Base-by-base conservation (phyloP, 495 filamentous ascomycete genomes). In the Opeltia flavorubescens region DNA sequence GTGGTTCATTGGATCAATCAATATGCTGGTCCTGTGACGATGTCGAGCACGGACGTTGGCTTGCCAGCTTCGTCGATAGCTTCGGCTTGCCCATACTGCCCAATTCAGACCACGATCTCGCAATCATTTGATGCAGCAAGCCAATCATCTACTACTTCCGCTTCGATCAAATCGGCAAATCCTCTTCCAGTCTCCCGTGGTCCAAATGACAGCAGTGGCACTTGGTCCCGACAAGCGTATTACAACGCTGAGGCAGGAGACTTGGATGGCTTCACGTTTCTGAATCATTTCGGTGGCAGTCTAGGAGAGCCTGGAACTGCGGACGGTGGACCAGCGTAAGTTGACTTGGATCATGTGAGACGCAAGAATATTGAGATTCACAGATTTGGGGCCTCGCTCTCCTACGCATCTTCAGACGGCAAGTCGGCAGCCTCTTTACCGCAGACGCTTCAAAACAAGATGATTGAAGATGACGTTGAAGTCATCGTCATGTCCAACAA, bases 1-100 rank as follows among this genome's bases (percentile, higher is more conserved):
- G 59, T 72, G 34, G 67, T 68, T 30, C 70, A 71, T 8, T 86
- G 80, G 80, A 61, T 66, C 52, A 86, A 86, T 66, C 59, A 75
- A 45, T 85, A 69, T 53, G 69, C 62, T 46, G 75, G 71, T 21
- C 53, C 56, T 25, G 54, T 56, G 39, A 48, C 63, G 31, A 47
- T 63, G 13, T 35, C 60, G 33, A 41, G 65, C 5, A 39, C 53
- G 27, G 29, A 56, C 9, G 51, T 47, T 41, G 31, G 29, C 21
- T 15, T 31, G 18, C 45, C 29, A 13, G 28, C 41, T 21, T 38
- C 31, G 11, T 31, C 12, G n/a, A 35, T 18, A 7, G 25, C 48
- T 39, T 5, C 34, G 9, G 31, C 18, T 18, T 7, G 5, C 11
- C n/a, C 13, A 24, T 1, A 5, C 31, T 5, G 24, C 13, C 8